A percentile compares a stretch with the other conserved stretches of the same genome.
These are phyloP conservation scores for Phanerochaete sordida DNA, from an alignment of 768 basidiomycete genomes.

Conservation along the genomic window DNA sequence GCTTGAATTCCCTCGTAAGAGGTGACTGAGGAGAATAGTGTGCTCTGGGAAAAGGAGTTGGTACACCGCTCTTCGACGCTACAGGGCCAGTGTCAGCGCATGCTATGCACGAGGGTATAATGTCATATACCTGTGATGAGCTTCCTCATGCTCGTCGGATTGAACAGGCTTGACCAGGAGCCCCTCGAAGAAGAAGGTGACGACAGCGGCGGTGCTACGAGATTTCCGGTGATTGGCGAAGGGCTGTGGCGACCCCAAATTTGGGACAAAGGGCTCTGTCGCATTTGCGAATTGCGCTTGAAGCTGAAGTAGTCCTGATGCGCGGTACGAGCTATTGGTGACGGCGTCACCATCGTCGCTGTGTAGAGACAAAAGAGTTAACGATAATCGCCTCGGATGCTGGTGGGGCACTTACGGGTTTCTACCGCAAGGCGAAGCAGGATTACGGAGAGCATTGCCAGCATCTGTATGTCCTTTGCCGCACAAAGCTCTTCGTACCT, in stretches of 20 bases:
- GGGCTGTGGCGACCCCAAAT: slow-evolving; percentile 47
- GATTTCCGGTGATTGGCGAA: slow-evolving; percentile 38
- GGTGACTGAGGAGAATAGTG: slow-evolving; percentile 19
- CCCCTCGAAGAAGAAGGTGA: slow-evolving; percentile 63
- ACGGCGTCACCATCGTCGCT: not conserved
- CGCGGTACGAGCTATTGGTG: not conserved
- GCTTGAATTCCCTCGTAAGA: slow-evolving; percentile 20
- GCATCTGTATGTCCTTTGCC: slow-evolving; percentile 73
- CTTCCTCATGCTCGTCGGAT: slow-evolving; percentile 61
- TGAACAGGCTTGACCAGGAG: slow-evolving; percentile 81
- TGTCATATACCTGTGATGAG: slow-evolving; percentile 51
- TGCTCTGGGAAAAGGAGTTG: slow-evolving; percentile 20
- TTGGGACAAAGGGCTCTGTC: slow-evolving; percentile 41
- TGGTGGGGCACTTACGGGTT: slow-evolving; percentile 3
- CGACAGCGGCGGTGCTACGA: slow-evolving; percentile 38
- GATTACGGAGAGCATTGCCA: slow-evolving; percentile 73
- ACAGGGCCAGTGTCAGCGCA: slow-evolving; percentile 23
- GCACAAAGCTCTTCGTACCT: slow-evolving; percentile 42
- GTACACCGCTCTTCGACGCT: slow-evolving; percentile 6
- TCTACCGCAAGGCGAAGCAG: slow-evolving; percentile 36
- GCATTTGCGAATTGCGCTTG: slow-evolving; percentile 33
- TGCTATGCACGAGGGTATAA: slow-evolving; percentile 17
- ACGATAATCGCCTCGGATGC: too few species aligned
- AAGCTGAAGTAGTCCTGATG: slow-evolving; percentile 57
- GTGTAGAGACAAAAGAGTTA: too few species aligned